Percentiles rank a stretch among this genome's conserved stretches.
Conservation (phyloP, 495 filamentous ascomycete species). For the Penicillium flavigenum region DNA sequence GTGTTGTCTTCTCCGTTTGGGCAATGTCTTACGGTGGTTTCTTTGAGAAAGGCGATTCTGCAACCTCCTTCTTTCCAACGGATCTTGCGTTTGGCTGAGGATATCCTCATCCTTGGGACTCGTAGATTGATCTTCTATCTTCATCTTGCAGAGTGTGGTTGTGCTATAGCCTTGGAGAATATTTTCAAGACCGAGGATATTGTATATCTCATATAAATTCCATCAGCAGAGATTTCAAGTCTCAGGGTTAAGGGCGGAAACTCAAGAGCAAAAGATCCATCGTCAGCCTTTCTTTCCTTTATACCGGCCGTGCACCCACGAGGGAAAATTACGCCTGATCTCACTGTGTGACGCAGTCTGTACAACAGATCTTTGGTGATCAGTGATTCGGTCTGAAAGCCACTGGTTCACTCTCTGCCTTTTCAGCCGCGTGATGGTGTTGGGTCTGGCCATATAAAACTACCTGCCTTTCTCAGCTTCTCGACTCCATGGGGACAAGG, state of each 20-base stretch:
- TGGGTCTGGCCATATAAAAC: constrained; percentile 1
- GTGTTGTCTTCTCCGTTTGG: not conserved
- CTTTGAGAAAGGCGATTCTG: constrained; percentile 41
- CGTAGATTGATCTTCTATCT: constrained; percentile 8
- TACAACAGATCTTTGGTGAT: constrained; percentile 19
- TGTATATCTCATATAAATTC: not conserved
- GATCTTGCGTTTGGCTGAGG: constrained; percentile 24
- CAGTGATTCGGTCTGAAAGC: constrained; percentile 18
- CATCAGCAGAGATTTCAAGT: not conserved
- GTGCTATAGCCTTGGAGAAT: not conserved
- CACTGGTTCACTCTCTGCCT: constrained; percentile 5
- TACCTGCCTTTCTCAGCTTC: constrained; percentile 13
- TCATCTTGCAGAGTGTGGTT: constrained; percentile 9
- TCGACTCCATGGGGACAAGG: not conserved
- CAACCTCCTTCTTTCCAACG: constrained; percentile 32
- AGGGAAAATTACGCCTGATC: constrained; percentile 17
- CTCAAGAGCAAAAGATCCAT: constrained; percentile 6
- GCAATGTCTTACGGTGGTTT: constrained; percentile 33
- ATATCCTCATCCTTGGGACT: constrained; percentile 14
- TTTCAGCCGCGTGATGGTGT: constrained; percentile 18
- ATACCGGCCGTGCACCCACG: constrained; percentile 11
- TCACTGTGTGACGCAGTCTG: constrained; percentile 29
- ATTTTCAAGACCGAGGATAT: not conserved
- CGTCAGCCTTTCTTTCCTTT: not conserved
- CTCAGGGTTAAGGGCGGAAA: not conserved